These are phyloP conservation scores for Acanthamoeba rhysodes DNA, from an alignment of 208 protist species.

Conservation along the genomic window DNA sequence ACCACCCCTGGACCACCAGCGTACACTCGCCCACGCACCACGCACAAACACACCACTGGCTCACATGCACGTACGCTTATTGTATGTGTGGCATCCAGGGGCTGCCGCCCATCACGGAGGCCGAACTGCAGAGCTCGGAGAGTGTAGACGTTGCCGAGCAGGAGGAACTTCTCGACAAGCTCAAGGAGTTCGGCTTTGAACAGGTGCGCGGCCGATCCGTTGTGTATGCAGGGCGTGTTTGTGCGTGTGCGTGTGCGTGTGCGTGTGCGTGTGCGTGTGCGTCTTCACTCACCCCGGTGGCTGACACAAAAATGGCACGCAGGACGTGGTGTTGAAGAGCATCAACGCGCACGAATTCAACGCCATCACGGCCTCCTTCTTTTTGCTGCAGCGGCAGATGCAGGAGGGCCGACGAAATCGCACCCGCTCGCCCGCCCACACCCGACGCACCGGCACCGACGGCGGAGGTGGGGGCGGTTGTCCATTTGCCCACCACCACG, in stretches of 20 bases:
- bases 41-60: not conserved
- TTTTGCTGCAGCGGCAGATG: conserved; percentile 33
- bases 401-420: not conserved
- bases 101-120: not conserved
- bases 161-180: conserved; percentile 21
- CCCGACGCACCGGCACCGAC: not conserved
- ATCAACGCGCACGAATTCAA: conserved; percentile 54
- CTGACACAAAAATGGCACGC: too few relatives aligned
- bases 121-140: conserved; percentile 30
- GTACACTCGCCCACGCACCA: too few relatives aligned
- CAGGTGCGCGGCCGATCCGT: not conserved
- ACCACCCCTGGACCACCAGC: conserved; percentile 65
- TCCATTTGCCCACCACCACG: not conserved
- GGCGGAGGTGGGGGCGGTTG: not conserved
- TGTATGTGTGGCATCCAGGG: not conserved
- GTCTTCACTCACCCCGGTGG: not conserved
- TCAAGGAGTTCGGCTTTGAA: conserved; percentile 32
- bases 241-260: too few relatives aligned
- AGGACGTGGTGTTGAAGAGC: conserved; percentile 63
- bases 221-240: too few relatives aligned
- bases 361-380: conserved; percentile 64
- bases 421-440: not conserved
- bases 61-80: too few relatives aligned
- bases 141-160: not conserved
- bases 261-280: too few relatives aligned